Conservation (phyloP, 768 basidiomycete genomes). For the Tephrocybe sp. region DNA sequence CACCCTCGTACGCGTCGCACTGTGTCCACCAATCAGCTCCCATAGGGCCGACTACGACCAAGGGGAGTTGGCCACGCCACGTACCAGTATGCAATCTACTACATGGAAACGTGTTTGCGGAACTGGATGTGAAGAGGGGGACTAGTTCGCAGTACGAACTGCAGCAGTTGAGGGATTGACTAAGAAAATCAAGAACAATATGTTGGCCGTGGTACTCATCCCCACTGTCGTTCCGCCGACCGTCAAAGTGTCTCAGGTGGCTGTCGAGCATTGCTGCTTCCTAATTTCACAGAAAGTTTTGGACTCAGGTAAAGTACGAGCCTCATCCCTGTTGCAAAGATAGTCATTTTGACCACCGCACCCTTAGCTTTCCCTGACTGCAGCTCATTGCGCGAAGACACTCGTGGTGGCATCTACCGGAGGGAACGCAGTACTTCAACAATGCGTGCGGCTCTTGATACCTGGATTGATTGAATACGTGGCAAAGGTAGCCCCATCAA, state of each 20-base stretch:
- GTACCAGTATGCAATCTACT: slow-evolving; percentile 13
- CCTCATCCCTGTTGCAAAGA: neutral
- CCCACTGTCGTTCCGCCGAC: slow-evolving; percentile 72
- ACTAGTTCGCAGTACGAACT: slow-evolving; percentile 94
- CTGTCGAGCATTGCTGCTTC: slow-evolving; percentile 83
- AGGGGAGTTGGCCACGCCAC: too few species aligned
- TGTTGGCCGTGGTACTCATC: slow-evolving; percentile 81
- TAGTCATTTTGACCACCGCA: neutral
- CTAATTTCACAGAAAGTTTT: slow-evolving; percentile 78
- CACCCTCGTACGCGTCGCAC: slow-evolving; percentile 32
- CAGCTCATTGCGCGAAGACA: slow-evolving; percentile 87
- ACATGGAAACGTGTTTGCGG: slow-evolving; percentile 57
- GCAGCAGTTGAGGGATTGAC: slow-evolving; percentile 77
- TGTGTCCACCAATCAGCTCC: neutral
- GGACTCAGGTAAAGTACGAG: slow-evolving; percentile 60
- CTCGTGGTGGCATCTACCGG: slow-evolving; percentile 69
- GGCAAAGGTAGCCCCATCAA: slow-evolving; percentile 59
- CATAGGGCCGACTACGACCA: too few species aligned
- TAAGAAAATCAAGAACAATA: slow-evolving; percentile 92
- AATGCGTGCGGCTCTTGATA: slow-evolving; percentile 68
- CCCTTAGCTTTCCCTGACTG: slow-evolving; percentile 71
- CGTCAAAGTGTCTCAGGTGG: slow-evolving; percentile 65
- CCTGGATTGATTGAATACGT: slow-evolving; percentile 82
- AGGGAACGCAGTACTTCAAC: slow-evolving; percentile 63
- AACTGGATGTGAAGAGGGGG: slow-evolving; percentile 61